Evolutionary conservation across 2,329 filamentous ascomycete genomes (phyloP), one percentile per base, ranked within the genome.

Genomic region (Verticillium nubilum): DNA sequence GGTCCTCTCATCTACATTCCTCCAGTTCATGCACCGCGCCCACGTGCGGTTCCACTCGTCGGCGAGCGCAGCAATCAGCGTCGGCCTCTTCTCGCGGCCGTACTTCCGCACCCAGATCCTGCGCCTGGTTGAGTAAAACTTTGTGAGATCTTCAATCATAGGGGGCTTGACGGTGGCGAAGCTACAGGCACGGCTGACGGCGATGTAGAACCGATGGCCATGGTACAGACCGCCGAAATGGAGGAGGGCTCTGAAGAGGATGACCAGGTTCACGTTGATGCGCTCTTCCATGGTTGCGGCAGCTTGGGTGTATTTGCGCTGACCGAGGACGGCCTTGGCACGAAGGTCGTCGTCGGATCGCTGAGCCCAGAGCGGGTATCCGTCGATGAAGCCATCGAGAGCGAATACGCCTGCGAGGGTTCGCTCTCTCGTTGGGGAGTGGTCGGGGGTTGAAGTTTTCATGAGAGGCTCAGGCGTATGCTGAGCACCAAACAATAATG

Each of bases 301-400:
- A 6, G 23, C 19, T 15, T 5, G n/a, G 17, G n/a, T 17, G 33
- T 56, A 56, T 23, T n/a, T 33, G 15, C 54, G 31, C 19, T 56
- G 29, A 12, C 19, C n/a, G 2, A 56, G 31, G 31, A 56, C 10
- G 9, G 23, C 54, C 19, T 42, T 56, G 10, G 54, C 54, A 9
- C 25, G 19, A 29, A 17, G 23, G 6, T 29, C n/a, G 10, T 37
- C 15, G 3, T 17, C 26, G 2, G n/a, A 7, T 15, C 17, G 29
- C n/a, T 3, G 5, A 4, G 54, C 54, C 54, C 54, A 56, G 23
- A 31, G 54, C n/a, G 54, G 54, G 7, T 9, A 17, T 5, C 31
- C 25, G 33, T 37, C 31, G 3, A 74, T 74, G 0, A 82, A 81
- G 0, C 81, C 81, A 7, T 37, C 31, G 31, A 33, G 33, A 3